Percentiles rank a stretch among this genome's conserved stretches.
Conservation (phyloP, 106 monocot species). For the Platanthera guangdongensis region DNA sequence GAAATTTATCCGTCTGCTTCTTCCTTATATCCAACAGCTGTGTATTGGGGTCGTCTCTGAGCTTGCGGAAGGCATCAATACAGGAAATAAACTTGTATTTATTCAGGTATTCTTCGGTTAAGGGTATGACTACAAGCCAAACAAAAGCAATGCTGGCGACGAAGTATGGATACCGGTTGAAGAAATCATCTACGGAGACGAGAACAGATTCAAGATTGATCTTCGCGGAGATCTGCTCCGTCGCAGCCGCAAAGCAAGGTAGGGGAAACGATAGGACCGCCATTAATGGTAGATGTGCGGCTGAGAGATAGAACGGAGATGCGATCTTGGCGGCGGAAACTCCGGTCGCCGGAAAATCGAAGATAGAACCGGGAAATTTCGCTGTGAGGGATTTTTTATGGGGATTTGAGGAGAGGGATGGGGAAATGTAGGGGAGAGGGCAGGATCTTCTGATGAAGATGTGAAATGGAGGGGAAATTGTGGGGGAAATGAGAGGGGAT, state of each 20-base stretch:
- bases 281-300: conserved; percentile 11
- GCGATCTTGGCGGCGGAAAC: background rate
- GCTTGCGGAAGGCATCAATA: conserved; percentile 69
- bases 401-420: background rate
- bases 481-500: conserved; percentile 12
- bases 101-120: conserved; percentile 61
- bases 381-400: background rate
- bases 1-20: no score
- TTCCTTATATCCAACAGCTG: conserved; percentile 87
- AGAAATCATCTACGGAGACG: conserved; percentile 71
- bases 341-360: background rate
- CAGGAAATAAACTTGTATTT: conserved; percentile 68
- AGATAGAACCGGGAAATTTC: background rate
- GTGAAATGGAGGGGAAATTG: conserved; percentile 1
- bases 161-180: conserved; percentile 79
- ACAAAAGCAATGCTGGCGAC: conserved; percentile 56
- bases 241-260: conserved; percentile 35
- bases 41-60: conserved; percentile 45
- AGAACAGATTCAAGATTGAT: conserved; percentile 63
- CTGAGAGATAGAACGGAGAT: conserved; percentile 6
- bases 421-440: background rate
- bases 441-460: background rate
- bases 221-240: conserved; percentile 32
- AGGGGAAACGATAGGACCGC: conserved; percentile 15
- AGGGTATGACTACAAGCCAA: conserved; percentile 75